These are phyloP conservation scores for Carex kokanica DNA, from an alignment of 176 grass and related monocot species.

Conservation along the genomic window DNA sequence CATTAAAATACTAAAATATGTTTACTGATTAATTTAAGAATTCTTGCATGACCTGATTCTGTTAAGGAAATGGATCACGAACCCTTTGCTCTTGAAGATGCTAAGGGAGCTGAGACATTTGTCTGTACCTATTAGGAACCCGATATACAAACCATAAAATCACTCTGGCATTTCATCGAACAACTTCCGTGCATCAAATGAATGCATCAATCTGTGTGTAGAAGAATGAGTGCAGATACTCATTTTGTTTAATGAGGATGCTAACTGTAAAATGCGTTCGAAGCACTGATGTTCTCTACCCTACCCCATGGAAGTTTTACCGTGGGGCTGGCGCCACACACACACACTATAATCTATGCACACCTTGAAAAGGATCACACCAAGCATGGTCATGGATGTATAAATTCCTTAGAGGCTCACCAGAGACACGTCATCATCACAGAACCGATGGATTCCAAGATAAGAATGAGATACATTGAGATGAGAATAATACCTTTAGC, in stretches of 20 bases:
- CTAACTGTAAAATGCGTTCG: too few species aligned
- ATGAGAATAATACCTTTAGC: background rate
- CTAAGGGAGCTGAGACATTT: background rate
- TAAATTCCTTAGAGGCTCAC: too few species aligned
- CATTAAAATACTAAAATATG: background rate
- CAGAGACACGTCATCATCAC: too few species aligned
- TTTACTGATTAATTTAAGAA: background rate
- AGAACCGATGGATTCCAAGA: too few species aligned
- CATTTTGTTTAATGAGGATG: too few species aligned
- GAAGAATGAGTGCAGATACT: too few species aligned
- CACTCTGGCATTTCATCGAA: background rate
- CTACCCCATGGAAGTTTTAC: background rate
- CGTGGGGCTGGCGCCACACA: background rate
- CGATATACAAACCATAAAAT: background rate
- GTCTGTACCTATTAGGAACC: background rate
- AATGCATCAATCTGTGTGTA: too few species aligned
- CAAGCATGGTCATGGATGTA: background rate
- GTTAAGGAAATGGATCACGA: too few species aligned
- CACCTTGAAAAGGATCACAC: background rate
- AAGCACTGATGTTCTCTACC: too few species aligned
- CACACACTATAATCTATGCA: background rate
- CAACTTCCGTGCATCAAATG: background rate
- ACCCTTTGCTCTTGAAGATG: background rate
- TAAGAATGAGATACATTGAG: background rate
- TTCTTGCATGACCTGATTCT: background rate